Percentiles rank a stretch among this genome's conserved stretches.
Evolutionary conservation across 306 rosid genomes (phyloP).

Genomic region (Phaseolus lunatus): DNA sequence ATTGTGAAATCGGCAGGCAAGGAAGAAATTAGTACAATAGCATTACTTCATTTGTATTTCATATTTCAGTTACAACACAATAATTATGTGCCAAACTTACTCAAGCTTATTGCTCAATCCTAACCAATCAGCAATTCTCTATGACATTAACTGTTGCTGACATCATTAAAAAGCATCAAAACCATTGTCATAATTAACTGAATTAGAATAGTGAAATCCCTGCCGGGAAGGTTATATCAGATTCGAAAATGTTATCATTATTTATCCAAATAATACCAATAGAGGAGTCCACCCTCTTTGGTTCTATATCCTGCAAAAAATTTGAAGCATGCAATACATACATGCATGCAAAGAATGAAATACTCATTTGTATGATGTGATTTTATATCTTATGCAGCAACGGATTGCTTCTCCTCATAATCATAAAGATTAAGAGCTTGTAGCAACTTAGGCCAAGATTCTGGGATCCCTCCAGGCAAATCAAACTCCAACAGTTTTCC

Average conservation of each 20-base stretch:
- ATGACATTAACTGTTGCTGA: slow-evolving; percentile 25
- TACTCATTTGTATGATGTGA: slow-evolving; percentile 45
- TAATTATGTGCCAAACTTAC: slow-evolving; percentile 37
- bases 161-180: slow-evolving; percentile 37
- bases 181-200: slow-evolving; percentile 35
- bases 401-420: slow-evolving; percentile 76
- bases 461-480: slow-evolving; percentile 97
- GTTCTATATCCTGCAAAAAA: slow-evolving; percentile 60
- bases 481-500: slow-evolving; percentile 84
- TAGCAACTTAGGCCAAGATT: slow-evolving; percentile 95
- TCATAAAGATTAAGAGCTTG: slow-evolving; percentile 90
- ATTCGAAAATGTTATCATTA: slow-evolving; percentile 39
- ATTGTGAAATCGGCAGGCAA: slow-evolving; percentile 31
- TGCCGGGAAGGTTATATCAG: slow-evolving; percentile 39
- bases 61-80: slow-evolving; percentile 42
- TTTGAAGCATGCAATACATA: slow-evolving; percentile 53
- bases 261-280: slow-evolving; percentile 44
- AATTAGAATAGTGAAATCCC: slow-evolving; percentile 38
- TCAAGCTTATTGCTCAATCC: slow-evolving; percentile 51
- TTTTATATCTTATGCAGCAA: slow-evolving; percentile 67
- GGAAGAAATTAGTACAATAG: slow-evolving; percentile 27
- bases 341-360: slow-evolving; percentile 60
- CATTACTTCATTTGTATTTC: slow-evolving; percentile 30
- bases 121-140: slow-evolving; percentile 41
- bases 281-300: slow-evolving; percentile 37